Base-by-base conservation (phyloP, 1,284 basidiomycete genomes). In the Puccinia brachypodii region DNA sequence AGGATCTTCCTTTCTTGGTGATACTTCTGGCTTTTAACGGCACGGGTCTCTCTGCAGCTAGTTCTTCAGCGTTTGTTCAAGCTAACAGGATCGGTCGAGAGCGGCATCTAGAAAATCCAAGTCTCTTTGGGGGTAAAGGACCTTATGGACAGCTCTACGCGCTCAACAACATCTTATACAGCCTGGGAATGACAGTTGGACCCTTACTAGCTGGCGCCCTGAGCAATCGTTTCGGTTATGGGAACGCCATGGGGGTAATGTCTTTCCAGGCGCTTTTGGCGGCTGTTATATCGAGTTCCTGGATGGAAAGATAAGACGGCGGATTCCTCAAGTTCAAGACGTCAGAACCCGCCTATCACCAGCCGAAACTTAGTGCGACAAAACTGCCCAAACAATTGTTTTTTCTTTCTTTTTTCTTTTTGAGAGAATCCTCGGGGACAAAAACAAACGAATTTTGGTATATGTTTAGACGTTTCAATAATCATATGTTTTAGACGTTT, bases 141-240 rank as follows among this genome's bases (percentile, higher is more conserved):
- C 79, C 79, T 2, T 81, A 81, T 44, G 79, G 71, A 22, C 79
- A 81, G 50, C 60, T 81, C 25, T 81, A 81, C 50, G 79, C 79
- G 14, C 22, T 81, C 25, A 81, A 81, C 62, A 81, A 81, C 42
- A 64, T 81, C 22, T 40, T 81, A 19, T 81, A 44, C 38, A 74
- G 79, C 38, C 36, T 81, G 47, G 79, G 79, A 9, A 81, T 81
- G 79, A 81, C 79, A 2, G 28, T 81, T 2, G 79, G 79, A 44
- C 79, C 79, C 42, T 56, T 81, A 33, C 16, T 64, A 28, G 47
- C 71, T 56, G 69, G 71, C 16, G 40, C 31, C 28, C 58, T 81
- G 6, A 47, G 25, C n/a, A 53, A 53, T 64, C 8, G 28, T 19
- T 73, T 81, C 47, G 58, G 58, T 13, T 81, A 81, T 53, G 71